phyloP scores from a whole-genome alignment of 2,329 filamentous ascomycete genomes.

The Zymoseptoria crescenta region DNA sequence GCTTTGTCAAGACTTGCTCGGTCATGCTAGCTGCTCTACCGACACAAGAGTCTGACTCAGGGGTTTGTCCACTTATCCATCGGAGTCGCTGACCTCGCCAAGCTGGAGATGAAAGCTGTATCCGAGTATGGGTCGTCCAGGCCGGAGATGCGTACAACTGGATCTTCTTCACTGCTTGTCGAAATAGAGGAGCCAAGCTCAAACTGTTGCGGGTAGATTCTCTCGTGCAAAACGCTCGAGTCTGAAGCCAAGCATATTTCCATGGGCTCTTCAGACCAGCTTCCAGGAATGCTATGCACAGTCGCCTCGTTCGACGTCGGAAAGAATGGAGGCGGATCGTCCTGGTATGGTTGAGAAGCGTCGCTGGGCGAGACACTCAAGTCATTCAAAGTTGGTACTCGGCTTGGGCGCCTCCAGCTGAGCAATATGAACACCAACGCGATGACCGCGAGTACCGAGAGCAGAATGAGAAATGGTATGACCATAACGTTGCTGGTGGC shows the following conservation, averaged over 20 bases:
- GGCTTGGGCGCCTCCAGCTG: neutral
- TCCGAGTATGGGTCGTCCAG: constrained; percentile 14
- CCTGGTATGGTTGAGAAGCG: neutral
- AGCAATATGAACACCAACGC: neutral
- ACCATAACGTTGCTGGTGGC: neutral
- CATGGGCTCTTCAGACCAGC: neutral
- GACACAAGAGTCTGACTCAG: neutral
- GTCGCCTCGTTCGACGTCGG: neutral
- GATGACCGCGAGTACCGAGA: neutral
- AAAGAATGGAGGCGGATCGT: neutral
- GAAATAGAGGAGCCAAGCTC: neutral
- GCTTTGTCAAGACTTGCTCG: neutral
- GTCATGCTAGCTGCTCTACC: neutral
- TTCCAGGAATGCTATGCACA: neutral
- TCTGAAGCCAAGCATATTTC: neutral
- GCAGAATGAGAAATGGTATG: neutral
- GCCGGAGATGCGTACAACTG: constrained; percentile 7
- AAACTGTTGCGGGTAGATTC: neutral
- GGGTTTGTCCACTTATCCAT: neutral
- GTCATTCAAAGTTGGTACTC: neutral
- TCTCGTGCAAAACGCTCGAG: neutral
- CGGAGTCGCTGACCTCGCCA: neutral
- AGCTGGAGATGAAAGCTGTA: neutral
- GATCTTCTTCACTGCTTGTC: constrained; percentile 4
- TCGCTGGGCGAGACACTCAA: neutral